Evolutionary conservation across 495 filamentous ascomycete genomes (phyloP), one percentile per base, ranked within the genome.

Genomic region (Penicillium steckii): DNA sequence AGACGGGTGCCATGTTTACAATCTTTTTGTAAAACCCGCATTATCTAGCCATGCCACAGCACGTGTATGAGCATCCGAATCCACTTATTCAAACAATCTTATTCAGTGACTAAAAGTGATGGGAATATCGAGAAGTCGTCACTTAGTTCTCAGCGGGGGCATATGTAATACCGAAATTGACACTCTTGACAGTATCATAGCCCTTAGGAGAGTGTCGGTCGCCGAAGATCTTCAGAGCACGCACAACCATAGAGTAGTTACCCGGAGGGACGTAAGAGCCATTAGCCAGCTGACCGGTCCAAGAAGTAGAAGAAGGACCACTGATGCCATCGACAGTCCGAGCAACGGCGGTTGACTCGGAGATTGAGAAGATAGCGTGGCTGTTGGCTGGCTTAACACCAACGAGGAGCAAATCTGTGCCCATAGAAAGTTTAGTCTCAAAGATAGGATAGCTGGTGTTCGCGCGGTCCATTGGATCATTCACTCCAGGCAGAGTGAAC

Each of bases 221-320:
- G 5, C 61, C 61, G 32, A 60, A 60, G 38, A 64, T 55, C 53
- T 55, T 64, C 38, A 64, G 26, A n/a, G 57, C 61, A 25, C 57
- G 41, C 24, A 60, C 57, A 46, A 49, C 18, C 24, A 64, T 9
- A 22, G 46, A 41, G 56, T 70, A 67, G 38, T 59, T 56, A 1
- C 67, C 67, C n/a, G 56, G 48, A 2, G 60, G 56, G n/a, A 60
- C 63, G 48, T 62, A 63, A 4, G 57, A 56, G 1, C 67, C 65
- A 40, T 66, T 56, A 2, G 56, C 57, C 23, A 70, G 25, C 46
- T 56, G 27, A 7, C 65, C 67, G 5, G 46, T 41, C 57, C 55
- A 64, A 5, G 40, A 44, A 35, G 29, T 32, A 37, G 6, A 21
- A 27, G 21, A 13, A 3, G 17, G 7, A 12, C 3, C 8, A 15